These are phyloP conservation scores for Glycine tomentella DNA, from an alignment of 306 rosid species.

Conservation along the genomic window DNA sequence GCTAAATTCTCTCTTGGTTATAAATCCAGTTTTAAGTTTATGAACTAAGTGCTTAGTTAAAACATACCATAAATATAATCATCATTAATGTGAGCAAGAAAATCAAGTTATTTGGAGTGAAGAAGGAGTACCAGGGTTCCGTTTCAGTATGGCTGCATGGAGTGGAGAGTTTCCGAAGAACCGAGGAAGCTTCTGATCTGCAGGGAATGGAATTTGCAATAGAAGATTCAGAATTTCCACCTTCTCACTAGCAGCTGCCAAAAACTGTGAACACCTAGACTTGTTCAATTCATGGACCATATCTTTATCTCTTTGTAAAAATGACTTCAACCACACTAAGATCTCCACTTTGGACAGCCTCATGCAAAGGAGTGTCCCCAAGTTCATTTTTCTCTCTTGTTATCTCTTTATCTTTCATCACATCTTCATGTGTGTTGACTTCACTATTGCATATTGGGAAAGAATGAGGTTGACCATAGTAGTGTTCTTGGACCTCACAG, in stretches of 20 bases:
- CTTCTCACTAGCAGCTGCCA: constrained; percentile 16
- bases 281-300: constrained; percentile 1
- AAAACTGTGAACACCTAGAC: constrained; percentile 6
- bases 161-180: constrained; percentile 36
- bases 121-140: constrained; percentile 10
- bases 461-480: neutral
- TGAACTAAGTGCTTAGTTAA: neutral
- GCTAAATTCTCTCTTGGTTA: too few relatives aligned
- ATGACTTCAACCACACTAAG: neutral
- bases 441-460: neutral
- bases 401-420: neutral
- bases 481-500: too few relatives aligned
- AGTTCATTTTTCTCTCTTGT: constrained; percentile 12
- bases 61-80: neutral
- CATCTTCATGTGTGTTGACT: neutral
- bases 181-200: neutral
- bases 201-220: neutral
- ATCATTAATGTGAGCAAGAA: neutral
- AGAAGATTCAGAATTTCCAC: neutral
- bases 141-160: constrained; percentile 37
- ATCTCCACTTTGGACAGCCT: constrained; percentile 27
- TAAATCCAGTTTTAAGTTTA: too few relatives aligned
- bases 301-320: neutral
- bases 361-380: constrained; percentile 47
- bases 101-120: neutral